A percentile compares a stretch with the other conserved stretches of the same genome.
These are phyloP conservation scores for Lizanozyma gosingica DNA, from an alignment of 1,139 yeast genomes.

Conservation along the genomic window DNA sequence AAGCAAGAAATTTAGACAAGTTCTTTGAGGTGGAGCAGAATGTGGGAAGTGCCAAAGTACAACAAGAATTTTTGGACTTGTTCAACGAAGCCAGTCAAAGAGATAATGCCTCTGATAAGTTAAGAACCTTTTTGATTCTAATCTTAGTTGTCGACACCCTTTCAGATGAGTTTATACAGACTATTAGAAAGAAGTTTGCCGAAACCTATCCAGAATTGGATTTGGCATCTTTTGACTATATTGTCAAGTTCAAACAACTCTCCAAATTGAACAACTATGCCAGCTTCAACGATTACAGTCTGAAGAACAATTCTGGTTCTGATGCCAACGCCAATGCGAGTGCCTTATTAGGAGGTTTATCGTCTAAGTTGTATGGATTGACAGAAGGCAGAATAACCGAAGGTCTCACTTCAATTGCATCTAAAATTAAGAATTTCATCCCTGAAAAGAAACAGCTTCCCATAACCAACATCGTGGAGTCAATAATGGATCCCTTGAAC, in stretches of 20 bases:
- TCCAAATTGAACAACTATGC: slow-evolving; percentile 42
- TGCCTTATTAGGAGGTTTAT: slow-evolving; percentile 69
- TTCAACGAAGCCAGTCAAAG: slow-evolving; percentile 40
- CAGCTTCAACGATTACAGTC: slow-evolving; percentile 11
- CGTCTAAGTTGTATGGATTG: slow-evolving; percentile 69
- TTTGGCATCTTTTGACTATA: slow-evolving; percentile 56
- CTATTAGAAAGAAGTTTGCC: slow-evolving; percentile 56
- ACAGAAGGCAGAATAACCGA: slow-evolving; percentile 76
- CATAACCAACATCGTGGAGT: slow-evolving; percentile 81
- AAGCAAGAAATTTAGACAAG: slow-evolving; percentile 77
- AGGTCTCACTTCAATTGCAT: slow-evolving; percentile 78
- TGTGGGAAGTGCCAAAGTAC: slow-evolving; percentile 51
- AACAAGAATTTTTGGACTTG: slow-evolving; percentile 50
- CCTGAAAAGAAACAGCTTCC: slow-evolving; percentile 88
- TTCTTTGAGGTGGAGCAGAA: slow-evolving; percentile 91
- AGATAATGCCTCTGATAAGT: slow-evolving; percentile 66
- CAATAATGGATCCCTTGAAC: slow-evolving; percentile 71
- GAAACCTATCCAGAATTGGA: slow-evolving; percentile 51
- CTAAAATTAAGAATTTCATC: slow-evolving; percentile 77
- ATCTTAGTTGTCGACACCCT: slow-evolving; percentile 44
- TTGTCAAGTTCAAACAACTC: slow-evolving; percentile 73
- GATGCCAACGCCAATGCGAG: slow-evolving; percentile 25
- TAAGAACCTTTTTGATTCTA: slow-evolving; percentile 78
- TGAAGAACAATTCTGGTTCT: slow-evolving; percentile 7
- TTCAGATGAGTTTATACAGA: slow-evolving; percentile 52